Evolutionary conservation across 1,139 yeast genomes (phyloP).

Genomic region (Blastobotrys serpentis): DNA sequence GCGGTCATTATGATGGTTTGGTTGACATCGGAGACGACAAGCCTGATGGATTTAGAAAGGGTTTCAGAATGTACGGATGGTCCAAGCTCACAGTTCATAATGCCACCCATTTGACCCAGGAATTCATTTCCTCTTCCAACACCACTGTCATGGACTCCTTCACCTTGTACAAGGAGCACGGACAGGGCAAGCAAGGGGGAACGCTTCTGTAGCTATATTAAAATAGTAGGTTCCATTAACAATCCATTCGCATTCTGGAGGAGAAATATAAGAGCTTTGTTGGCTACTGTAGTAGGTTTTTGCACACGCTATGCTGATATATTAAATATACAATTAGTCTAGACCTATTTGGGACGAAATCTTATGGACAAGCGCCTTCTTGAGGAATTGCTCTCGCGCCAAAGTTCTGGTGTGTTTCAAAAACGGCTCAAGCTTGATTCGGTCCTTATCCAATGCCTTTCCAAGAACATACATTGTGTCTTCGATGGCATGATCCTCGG

Average conservation of each 20-base stretch:
- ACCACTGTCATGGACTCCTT: constrained; percentile 41
- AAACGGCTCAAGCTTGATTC: constrained; percentile 51
- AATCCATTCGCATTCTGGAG: too few species aligned
- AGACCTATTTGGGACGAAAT: constrained; percentile 24
- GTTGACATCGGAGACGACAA: constrained; percentile 22
- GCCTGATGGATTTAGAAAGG: constrained; percentile 13
- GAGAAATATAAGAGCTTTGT: too few species aligned
- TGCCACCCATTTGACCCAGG: constrained; percentile 47
- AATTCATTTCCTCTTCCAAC: constrained; percentile 40
- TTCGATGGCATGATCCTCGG: constrained; percentile 66
- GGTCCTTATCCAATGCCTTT: constrained; percentile 52
- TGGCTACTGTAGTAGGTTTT: too few species aligned
- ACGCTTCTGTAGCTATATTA: neutral
- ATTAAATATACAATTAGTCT: constrained; percentile 6
- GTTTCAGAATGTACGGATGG: constrained; percentile 32
- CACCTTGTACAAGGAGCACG: constrained; percentile 28
- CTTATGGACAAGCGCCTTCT: constrained; percentile 34
- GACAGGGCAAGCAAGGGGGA: neutral
- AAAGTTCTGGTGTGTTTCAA: constrained; percentile 58
- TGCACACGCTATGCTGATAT: too few species aligned
- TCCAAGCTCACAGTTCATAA: constrained; percentile 51
- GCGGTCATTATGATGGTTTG: constrained; percentile 36
- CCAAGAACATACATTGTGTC: constrained; percentile 65
- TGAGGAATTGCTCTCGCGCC: constrained; percentile 72
- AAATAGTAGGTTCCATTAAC: neutral